Evolutionary conservation across 768 basidiomycete genomes (phyloP).

Genomic region (Holtermanniella nyarrowii): DNA sequence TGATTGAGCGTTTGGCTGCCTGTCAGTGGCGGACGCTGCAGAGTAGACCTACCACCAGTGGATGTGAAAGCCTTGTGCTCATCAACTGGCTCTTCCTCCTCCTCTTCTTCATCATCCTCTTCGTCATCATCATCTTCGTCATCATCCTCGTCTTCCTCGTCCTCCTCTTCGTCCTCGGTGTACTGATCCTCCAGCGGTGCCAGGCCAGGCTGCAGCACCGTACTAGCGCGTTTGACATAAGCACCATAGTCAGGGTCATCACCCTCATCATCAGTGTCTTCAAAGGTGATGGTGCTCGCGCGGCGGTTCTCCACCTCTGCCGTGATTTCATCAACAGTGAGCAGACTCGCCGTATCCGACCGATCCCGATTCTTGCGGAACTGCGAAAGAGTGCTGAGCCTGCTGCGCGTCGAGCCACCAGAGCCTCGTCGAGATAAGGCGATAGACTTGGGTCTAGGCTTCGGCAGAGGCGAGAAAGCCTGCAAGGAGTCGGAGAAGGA

Average conservation of each 20-base stretch:
- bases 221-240: not conserved
- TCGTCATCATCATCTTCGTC: constrained; percentile 9
- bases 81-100: constrained; percentile 35
- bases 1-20: constrained; percentile 54
- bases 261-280: constrained; percentile 56
- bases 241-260: constrained; percentile 23
- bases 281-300: constrained; percentile 49
- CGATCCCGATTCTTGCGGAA: constrained; percentile 48
- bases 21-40: constrained; percentile 1
- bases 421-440: constrained; percentile 24
- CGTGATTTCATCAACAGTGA: constrained; percentile 97
- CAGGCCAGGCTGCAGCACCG: not conserved
- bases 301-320: constrained; percentile 68
- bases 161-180: constrained; percentile 14
- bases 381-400: constrained; percentile 50
- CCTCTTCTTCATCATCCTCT: constrained; percentile 16
- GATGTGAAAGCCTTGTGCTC: constrained; percentile 50
- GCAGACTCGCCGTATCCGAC: constrained; percentile 77
- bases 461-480: constrained; percentile 35
- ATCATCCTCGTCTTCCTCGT: constrained; percentile 13
- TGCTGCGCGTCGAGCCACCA: constrained; percentile 41
- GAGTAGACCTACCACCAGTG: constrained; percentile 45
- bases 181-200: constrained; percentile 6
- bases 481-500: constrained; percentile 65
- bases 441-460: constrained; percentile 46